Base-by-base conservation (phyloP, 768 basidiomycete genomes). In the Agaricus subrufescens region DNA sequence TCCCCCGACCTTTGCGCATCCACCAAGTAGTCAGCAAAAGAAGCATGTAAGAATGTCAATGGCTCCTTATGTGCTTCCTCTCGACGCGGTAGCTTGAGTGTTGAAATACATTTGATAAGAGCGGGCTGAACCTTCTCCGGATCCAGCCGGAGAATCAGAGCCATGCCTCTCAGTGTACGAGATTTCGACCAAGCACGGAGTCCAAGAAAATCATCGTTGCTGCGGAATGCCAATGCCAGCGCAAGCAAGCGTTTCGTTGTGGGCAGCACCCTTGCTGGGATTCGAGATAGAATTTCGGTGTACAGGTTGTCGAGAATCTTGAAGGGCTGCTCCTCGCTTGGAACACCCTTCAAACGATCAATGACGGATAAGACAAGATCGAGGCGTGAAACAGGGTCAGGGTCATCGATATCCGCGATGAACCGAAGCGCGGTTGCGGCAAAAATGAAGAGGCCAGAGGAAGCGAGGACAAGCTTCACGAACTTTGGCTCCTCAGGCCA, bases 21-120 rank as follows among this genome's bases (percentile, higher is more conserved):
- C 40, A 42, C n/a, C 40, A 42, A 42, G 40, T 42, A 42, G 6
- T 42, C 19, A 4, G 14, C 40, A 75, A 44, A 84, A 73, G 62
- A 79, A 86, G 52, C 81, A 23, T 49, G 48, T 15, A 49, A 37
- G 30, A 49, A 49, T n/a, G 11, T 30, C 6, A 49, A 6, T 3
- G 30, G 30, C 7, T 19, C 2, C 25, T 6, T 4, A 30, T 25
- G 9, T 5, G 48, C 48, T 14, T 6, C 2, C n/a, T 25, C 23
- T 7, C 25, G 12, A 10, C 31, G 11, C n/a, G 48, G 48, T n/a
- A 49, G 37, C 14, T 19, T 8, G 7, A 49, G 48, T 9, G 25
- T 23, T 4, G 48, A 34, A 19, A n/a, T 15, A 19, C 10, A 30
- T 37, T 37, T 49, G 14, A 37, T 15, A 10, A 49, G 30, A 38